Percentiles rank a stretch among this genome's conserved stretches.
These are phyloP conservation scores for Diplodia intermedia DNA, from an alignment of 2,329 filamentous ascomycete species.

Conservation along the genomic window DNA sequence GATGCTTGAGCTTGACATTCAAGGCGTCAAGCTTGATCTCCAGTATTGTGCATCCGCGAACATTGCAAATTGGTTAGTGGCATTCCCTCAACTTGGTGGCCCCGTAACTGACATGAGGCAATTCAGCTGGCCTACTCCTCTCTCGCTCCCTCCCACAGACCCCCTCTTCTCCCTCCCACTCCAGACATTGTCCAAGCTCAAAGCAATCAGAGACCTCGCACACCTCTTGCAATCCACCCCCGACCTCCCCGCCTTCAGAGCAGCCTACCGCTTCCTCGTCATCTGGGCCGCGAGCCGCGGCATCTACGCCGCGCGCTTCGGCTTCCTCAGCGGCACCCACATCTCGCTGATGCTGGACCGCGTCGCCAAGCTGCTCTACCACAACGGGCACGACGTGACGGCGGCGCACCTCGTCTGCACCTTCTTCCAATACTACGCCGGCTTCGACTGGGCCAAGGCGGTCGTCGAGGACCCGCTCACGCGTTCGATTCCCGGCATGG, in stretches of 20 bases:
- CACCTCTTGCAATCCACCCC: constrained; percentile 68
- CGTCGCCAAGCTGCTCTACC: constrained; percentile 63
- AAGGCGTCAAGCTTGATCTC: constrained; percentile 66
- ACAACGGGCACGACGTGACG: constrained; percentile 44
- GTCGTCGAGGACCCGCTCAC: constrained; percentile 68
- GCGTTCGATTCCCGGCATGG: constrained; percentile 40
- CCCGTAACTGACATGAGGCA: background rate
- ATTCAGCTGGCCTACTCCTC: constrained; percentile 48
- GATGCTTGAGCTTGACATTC: constrained; percentile 69
- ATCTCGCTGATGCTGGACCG: constrained; percentile 67
- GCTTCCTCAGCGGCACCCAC: constrained; percentile 70
- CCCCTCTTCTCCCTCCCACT: constrained; percentile 63
- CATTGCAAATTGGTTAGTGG: constrained; percentile 58
- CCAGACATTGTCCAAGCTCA: constrained; percentile 66
- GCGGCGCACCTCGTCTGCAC: constrained; percentile 61
- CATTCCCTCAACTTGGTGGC: too few relatives aligned
- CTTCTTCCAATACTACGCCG: constrained; percentile 70
- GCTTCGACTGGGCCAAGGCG: constrained; percentile 64
- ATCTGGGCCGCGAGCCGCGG: constrained; percentile 68
- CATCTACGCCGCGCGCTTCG: constrained; percentile 70
- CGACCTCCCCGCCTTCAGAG: constrained; percentile 63
- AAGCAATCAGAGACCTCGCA: constrained; percentile 67
- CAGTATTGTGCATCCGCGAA: constrained; percentile 69
- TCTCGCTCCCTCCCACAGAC: constrained; percentile 57
- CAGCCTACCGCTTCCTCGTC: constrained; percentile 66